Base-by-base conservation (phyloP, 140 eudicot genomes). In the Oenanthe javanica region DNA sequence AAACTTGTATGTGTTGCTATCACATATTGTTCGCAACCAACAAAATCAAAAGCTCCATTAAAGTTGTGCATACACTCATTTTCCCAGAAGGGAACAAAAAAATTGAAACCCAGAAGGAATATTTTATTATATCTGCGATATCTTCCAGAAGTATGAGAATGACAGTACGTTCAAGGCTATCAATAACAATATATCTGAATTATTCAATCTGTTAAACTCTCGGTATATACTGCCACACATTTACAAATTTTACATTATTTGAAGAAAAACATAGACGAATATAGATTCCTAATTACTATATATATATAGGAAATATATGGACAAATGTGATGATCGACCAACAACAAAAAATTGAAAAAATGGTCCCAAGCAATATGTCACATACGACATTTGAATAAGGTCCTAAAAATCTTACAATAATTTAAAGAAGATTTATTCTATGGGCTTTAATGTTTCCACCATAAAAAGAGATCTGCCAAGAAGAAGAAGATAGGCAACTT, bases 401-500 rank as follows among this genome's bases (percentile, higher is more conserved):
- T 8, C 0, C 23, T 2, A 9, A 61, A n/a, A 61, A 61, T 61
- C 69, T 61, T 61, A 61, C n/a, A 61, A 61, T n/a, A n/a, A 61
- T 61, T n/a, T 61, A 9, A 61, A 61, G 36, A 61, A 61, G 69
- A 61, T 61, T 61, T 9, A 5, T n/a, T 8, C 5, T 10, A 61
- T 61, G 69, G 14, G 69, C n/a, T 61, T 61, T 61, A 14, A 61
- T n/a, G 69, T n/a, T 61, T 61, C 69, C 69, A 61, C 38, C n/a
- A 61, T 61, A 21, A 21, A 61, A 61, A 61, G 69, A n/a, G 0
- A n/a, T 61, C 36, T 61, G 69, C 14, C 69, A 61, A 61, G 38
- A 61, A 61, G 69, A 61, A 61, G 38, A 61, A 61, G 69, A 61
- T n/a, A 3, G 2, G 14, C 36, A 61, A 61, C 69, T 61, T 61